Evolutionary conservation across 345 rosid species (phyloP).

Genomic region (Microthlaspi erraticum): DNA sequence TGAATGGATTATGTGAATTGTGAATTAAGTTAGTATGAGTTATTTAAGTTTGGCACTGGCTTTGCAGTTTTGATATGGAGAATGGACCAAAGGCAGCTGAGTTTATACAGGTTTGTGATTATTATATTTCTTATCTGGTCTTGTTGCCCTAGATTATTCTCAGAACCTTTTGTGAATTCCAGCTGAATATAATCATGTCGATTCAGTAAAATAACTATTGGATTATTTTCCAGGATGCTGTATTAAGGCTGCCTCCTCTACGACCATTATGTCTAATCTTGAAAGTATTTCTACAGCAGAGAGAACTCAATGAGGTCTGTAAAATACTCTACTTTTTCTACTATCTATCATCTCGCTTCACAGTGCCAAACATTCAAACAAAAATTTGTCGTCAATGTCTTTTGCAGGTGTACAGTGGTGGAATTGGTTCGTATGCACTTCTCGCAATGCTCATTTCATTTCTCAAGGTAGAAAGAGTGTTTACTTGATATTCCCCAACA

Average conservation of each 20-base stretch:
- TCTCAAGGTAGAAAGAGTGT: conserved; percentile 60
- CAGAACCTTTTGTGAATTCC: neutral
- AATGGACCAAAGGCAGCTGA: conserved; percentile 98
- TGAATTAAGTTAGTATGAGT: conserved; percentile 16
- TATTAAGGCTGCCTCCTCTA: conserved; percentile 72
- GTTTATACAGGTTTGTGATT: conserved; percentile 75
- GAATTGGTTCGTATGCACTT: conserved; percentile 92
- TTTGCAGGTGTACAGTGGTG: conserved; percentile 89
- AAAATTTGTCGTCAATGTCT: neutral
- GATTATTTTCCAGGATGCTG: conserved; percentile 58
- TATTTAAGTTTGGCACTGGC: conserved; percentile 31
- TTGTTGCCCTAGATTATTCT: neutral
- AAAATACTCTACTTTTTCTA: conserved; percentile 4
- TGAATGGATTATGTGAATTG: conserved; percentile 17
- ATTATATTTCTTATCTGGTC: conserved; percentile 10
- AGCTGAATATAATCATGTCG: neutral
- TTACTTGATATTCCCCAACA: conserved; percentile 14
- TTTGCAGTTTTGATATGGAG: conserved; percentile 78
- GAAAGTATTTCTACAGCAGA: conserved; percentile 94
- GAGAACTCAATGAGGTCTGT: conserved; percentile 90
- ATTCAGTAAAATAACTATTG: neutral
- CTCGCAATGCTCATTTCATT: conserved; percentile 85
- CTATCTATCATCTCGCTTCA: conserved; percentile 1
- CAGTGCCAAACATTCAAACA: conserved; percentile 29
- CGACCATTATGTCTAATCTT: conserved; percentile 83